Conservation (phyloP, 495 filamentous ascomycete species). For the Podospora australis region DNA sequence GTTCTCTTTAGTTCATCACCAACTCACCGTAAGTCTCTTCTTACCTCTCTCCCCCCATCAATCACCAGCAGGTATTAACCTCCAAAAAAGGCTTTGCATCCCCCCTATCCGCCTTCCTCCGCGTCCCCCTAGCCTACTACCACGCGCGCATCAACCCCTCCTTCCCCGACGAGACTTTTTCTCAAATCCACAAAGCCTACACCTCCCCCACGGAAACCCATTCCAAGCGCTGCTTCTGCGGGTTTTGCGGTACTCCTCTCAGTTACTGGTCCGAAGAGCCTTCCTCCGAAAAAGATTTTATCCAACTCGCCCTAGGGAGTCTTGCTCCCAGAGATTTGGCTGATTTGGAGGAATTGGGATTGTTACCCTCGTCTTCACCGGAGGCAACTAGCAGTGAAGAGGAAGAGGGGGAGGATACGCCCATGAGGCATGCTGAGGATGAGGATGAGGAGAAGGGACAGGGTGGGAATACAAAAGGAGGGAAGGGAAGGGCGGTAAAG, state of each 20-base stretch:
- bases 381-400: too few relatives aligned
- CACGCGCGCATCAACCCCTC: conserved; percentile 63
- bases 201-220: conserved; percentile 51
- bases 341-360: conserved; percentile 59
- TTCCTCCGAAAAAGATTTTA: conserved; percentile 60
- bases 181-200: conserved; percentile 65
- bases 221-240: conserved; percentile 74
- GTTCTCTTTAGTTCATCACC: not conserved
- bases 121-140: conserved; percentile 72
- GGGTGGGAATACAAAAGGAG: not conserved
- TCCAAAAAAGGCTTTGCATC: conserved; percentile 39
- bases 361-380: conserved; percentile 52
- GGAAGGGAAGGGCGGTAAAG: conserved; percentile 10
- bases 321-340: conserved; percentile 59
- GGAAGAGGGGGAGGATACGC: too few relatives aligned
- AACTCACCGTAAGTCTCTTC: not conserved
- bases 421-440: conserved; percentile 19
- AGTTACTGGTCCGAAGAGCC: conserved; percentile 73
- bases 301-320: conserved; percentile 68
- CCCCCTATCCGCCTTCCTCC: conserved; percentile 71
- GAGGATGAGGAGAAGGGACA: conserved; percentile 31
- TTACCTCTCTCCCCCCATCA: not conserved
- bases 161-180: conserved; percentile 70
- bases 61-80: not conserved
- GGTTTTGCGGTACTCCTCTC: conserved; percentile 79